Evolutionary conservation across 2,329 filamentous ascomycete species (phyloP).

Genomic region (Sporothrix protearum): DNA sequence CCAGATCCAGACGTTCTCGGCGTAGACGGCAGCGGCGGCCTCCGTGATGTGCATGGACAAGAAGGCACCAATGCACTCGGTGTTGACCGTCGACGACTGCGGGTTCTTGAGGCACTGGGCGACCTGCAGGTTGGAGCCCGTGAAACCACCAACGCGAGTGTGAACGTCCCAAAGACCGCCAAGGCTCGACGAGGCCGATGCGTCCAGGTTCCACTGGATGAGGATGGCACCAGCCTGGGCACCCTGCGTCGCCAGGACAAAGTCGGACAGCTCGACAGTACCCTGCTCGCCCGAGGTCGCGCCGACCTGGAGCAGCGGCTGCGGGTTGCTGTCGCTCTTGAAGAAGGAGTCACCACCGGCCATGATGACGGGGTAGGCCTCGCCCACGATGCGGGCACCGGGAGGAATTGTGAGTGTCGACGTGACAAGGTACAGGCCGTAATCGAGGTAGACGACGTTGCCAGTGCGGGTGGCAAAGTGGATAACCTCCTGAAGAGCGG

Average conservation of each 20-base stretch:
- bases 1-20: conserved; percentile 60
- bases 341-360: conserved; percentile 48
- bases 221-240: conserved; percentile 63
- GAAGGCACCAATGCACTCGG: conserved; percentile 58
- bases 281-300: conserved; percentile 57
- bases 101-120: conserved; percentile 53
- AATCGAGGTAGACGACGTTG: conserved; percentile 55
- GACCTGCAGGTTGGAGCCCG: conserved; percentile 62
- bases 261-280: conserved; percentile 65
- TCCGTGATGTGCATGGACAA: conserved; percentile 45
- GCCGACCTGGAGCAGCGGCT: conserved; percentile 61
- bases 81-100: conserved; percentile 43
- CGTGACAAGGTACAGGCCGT: conserved; percentile 53
- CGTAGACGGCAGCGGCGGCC: conserved; percentile 43
- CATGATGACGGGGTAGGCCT: conserved; percentile 40
- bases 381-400: conserved; percentile 53
- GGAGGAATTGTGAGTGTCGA: conserved; percentile 46
- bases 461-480: conserved; percentile 45
- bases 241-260: conserved; percentile 66
- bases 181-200: conserved; percentile 44
- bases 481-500: conserved; percentile 56
- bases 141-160: conserved; percentile 68
- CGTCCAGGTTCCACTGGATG: conserved; percentile 66
- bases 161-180: conserved; percentile 52
- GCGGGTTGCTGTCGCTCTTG: conserved; percentile 55